Evolutionary conservation across 805 yeast genomes (phyloP).

Genomic region (Cyberlindnera xylosilytica): DNA sequence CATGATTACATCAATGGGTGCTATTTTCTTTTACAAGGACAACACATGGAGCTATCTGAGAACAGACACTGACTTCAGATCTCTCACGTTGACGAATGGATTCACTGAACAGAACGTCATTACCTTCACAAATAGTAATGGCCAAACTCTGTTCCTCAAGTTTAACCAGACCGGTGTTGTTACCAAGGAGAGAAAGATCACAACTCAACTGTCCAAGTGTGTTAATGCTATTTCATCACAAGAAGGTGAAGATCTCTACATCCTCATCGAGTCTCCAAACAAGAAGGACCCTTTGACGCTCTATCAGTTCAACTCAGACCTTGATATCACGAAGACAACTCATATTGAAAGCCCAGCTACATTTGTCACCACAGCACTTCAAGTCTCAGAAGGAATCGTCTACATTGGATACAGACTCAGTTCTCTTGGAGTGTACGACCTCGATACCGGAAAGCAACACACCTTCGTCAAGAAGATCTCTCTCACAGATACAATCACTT

Average conservation of each 20-base stretch:
- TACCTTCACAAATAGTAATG: constrained; percentile 35
- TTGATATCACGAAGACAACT: constrained; percentile 26
- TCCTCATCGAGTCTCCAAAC: constrained; percentile 66
- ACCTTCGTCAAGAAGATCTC: constrained; percentile 43
- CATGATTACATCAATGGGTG: constrained; percentile 59
- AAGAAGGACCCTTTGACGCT: constrained; percentile 52
- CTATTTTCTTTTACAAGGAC: constrained; percentile 33
- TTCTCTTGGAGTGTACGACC: constrained; percentile 53
- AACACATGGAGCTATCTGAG: constrained; percentile 30
- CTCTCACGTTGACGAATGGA: constrained; percentile 43
- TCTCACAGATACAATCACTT: constrained; percentile 68
- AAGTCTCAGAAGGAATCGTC: constrained; percentile 40
- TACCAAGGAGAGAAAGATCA: constrained; percentile 18
- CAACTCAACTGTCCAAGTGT: constrained; percentile 39
- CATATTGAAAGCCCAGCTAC: constrained; percentile 40
- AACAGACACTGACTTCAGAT: constrained; percentile 29
- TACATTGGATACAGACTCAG: constrained; percentile 73
- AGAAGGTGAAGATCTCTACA: constrained; percentile 29
- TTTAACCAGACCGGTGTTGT: constrained; percentile 37
- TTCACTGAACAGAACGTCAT: constrained; percentile 33
- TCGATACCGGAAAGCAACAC: constrained; percentile 27
- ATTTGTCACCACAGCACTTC: constrained; percentile 59
- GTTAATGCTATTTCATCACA: constrained; percentile 44
- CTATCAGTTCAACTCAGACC: constrained; percentile 32
- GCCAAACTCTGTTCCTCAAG: constrained; percentile 42